phyloP scores from a whole-genome alignment of 768 basidiomycete genomes.

The Daedaleopsis nitida region DNA sequence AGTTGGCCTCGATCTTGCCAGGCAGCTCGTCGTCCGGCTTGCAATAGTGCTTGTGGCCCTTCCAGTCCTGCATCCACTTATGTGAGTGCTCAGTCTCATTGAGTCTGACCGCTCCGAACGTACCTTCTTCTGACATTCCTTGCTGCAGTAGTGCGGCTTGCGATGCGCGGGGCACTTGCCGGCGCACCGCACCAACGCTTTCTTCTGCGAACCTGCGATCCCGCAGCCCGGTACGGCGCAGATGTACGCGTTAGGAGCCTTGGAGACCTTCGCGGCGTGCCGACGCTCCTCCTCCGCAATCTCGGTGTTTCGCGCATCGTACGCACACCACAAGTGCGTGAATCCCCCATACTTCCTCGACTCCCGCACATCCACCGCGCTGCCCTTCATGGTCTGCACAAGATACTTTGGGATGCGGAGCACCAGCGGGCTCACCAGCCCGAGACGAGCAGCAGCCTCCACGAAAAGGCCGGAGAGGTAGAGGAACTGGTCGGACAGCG shows the following conservation, averaged over 20 bases:
- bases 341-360: neutral
- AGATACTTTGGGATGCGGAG: neutral
- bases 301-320: constrained; percentile 3
- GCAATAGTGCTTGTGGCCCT: constrained; percentile 1
- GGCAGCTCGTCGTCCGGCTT: constrained; percentile 6
- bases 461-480: constrained; percentile 11
- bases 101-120: neutral
- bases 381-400: neutral
- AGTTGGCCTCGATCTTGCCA: neutral
- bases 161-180: constrained; percentile 2
- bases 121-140: constrained; percentile 8
- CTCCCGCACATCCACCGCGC: neutral
- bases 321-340: constrained; percentile 2
- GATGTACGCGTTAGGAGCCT: constrained; percentile 13
- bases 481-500: neutral
- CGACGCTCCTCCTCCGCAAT: neutral
- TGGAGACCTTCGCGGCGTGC: constrained; percentile 1
- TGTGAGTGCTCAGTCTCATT: too few species aligned
- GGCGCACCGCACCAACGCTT: constrained; percentile 7
- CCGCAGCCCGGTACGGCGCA: constrained; percentile 17
- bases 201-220: constrained; percentile 13
- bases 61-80: constrained; percentile 1
- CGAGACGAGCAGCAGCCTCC: constrained; percentile 1
- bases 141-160: constrained; percentile 20
- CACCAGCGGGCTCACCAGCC: constrained; percentile 7